Base-by-base conservation (phyloP, 768 basidiomycete species). In the Vararia minispora region DNA sequence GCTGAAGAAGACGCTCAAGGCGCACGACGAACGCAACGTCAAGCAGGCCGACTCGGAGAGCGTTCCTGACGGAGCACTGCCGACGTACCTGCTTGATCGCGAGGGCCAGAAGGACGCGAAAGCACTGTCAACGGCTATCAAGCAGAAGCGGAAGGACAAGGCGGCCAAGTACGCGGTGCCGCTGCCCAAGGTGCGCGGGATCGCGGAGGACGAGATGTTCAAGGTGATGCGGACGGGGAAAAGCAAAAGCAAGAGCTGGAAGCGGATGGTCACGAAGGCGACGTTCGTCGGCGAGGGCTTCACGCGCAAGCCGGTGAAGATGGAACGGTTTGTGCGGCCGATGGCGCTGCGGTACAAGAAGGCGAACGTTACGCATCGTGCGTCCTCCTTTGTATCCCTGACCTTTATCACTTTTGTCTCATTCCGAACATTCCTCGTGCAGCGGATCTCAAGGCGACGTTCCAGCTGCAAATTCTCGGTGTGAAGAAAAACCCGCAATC, bases 401-500 rank as follows among this genome's bases (percentile, higher is more conserved):
- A 33, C 10, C 17, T 22, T 31, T 13, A 27, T 27, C 27, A 17
- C 21, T 7, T 8, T 29, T 21, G 37, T 30, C 33, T 34, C 10
- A 48, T 30, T 22, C 31, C 24, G 12, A 17, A 16, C n/a, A 42
- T 28, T 3, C 21, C 28, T 23, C 28, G 41, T n/a, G 18, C 54
- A 95, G 91, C 94, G 40, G 94, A 97, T 56, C 65, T 98, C 33
- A 97, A 94, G 62, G 95, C 94, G 6, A 99, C 95, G 4, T 99
- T 99, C 75, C 95, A 99, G 58, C 70, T 99, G 4, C 91, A 94
- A 49, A 98, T 99, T 47, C 66, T 99, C 30, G 88, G 88, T 31
- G 95, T 99, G 40, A 99, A 99, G 72, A 98, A 98, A 69, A 99
- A 99, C 54, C 95, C 95, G 18, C 95, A 98, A 57, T 95, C 91